Percentiles rank a stretch among this genome's conserved stretches.
phyloP scores from a whole-genome alignment of 2,329 filamentous ascomycete genomes.

The Rosellinia necatrix region DNA sequence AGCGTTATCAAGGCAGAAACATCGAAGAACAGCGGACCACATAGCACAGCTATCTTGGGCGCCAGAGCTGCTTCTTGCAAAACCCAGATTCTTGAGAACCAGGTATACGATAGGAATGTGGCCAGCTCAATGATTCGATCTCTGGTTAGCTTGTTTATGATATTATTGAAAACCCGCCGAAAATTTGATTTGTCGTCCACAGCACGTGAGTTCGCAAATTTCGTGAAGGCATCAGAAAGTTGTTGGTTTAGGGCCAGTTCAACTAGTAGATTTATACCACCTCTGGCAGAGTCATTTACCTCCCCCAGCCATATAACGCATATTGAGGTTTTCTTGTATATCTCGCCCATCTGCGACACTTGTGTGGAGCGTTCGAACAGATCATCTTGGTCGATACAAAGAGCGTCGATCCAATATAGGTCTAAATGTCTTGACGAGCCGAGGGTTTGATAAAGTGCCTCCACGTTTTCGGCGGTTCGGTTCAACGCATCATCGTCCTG shows the following conservation, averaged over 20 bases:
- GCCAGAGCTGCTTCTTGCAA: background rate
- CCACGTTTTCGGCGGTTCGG: background rate
- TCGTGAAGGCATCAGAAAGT: background rate
- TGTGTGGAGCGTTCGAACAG: background rate
- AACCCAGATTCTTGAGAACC: constrained; percentile 3
- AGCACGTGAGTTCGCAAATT: background rate
- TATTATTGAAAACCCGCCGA: background rate
- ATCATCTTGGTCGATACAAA: constrained; percentile 7
- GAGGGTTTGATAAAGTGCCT: background rate
- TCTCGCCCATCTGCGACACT: background rate
- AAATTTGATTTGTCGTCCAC: background rate
- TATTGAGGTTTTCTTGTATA: background rate
- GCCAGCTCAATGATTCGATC: background rate
- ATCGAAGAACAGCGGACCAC: background rate
- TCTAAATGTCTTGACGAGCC: background rate
- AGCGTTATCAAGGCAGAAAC: background rate
- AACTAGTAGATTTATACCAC: background rate
- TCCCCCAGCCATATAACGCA: background rate
- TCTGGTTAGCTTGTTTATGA: background rate
- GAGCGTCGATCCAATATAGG: constrained; percentile 1
- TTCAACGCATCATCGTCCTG: background rate
- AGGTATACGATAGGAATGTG: background rate
- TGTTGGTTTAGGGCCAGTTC: background rate
- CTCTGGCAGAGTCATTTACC: background rate
- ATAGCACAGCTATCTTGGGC: background rate